Evolutionary conservation across 1,139 yeast species (phyloP).

Genomic region (Geotrichum histeridarum): DNA sequence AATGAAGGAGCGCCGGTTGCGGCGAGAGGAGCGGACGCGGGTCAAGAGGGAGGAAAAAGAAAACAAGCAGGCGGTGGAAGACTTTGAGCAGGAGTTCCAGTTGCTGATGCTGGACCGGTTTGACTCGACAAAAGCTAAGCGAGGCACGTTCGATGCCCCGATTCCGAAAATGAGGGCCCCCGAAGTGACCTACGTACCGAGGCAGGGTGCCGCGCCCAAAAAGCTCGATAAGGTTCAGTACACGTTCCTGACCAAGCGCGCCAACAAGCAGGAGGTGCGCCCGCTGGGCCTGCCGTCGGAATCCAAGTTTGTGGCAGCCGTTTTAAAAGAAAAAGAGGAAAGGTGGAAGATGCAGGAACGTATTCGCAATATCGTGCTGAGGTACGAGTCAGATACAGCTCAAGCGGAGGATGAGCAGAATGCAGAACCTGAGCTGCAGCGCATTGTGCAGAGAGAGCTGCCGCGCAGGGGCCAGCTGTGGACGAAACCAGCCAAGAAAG

Average conservation of each 20-base stretch:
- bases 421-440: slow-evolving; percentile 7
- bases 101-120: slow-evolving; percentile 34
- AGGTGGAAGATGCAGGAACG: slow-evolving; percentile 28
- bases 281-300: slow-evolving; percentile 29
- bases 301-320: slow-evolving; percentile 28
- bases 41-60: slow-evolving; percentile 25
- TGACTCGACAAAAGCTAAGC: slow-evolving; percentile 24
- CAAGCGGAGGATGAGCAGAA: slow-evolving; percentile 3
- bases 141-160: slow-evolving; percentile 33
- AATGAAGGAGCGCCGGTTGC: slow-evolving; percentile 22
- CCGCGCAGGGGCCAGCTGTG: background rate
- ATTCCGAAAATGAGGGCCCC: slow-evolving; percentile 26
- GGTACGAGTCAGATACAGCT: slow-evolving; percentile 23
- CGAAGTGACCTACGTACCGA: slow-evolving; percentile 5
- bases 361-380: slow-evolving; percentile 29
- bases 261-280: slow-evolving; percentile 23
- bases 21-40: slow-evolving; percentile 19
- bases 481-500: background rate
- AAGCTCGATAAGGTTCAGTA: slow-evolving; percentile 22
- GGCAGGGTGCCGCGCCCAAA: slow-evolving; percentile 6
- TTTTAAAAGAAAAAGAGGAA: slow-evolving; percentile 26
- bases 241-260: slow-evolving; percentile 29
- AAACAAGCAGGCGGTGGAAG: slow-evolving; percentile 31
- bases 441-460: slow-evolving; percentile 5
- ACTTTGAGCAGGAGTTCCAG: slow-evolving; percentile 37